Evolutionary conservation across 139 green algal genomes (phyloP), one percentile per base, ranked within the genome.

Genomic region (Volvox africanus): DNA sequence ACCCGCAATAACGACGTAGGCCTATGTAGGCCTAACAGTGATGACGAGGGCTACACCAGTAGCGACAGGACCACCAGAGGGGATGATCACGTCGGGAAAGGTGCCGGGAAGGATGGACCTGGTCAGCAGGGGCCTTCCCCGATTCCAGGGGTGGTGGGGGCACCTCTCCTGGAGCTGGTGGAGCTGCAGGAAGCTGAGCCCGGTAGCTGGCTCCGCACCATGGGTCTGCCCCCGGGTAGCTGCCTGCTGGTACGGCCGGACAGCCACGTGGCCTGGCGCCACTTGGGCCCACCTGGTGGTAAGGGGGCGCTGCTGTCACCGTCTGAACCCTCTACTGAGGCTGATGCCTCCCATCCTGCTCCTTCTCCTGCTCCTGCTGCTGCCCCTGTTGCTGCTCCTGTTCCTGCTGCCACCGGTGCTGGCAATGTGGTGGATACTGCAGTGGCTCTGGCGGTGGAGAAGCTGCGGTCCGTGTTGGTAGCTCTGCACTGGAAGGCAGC

Each of bases 231-330:
- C 37, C 22, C 61, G 21, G 91, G 80, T 19, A 92, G 79, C 18
- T 96, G 89, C 22, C 61, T 98, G n/a, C 65, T 98, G 69, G 95
- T 98, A 62, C 91, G 97, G 36, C 97, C 97, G 6, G 97, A 99
- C 91, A 97, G 96, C 0, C 97, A 99, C 88, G 93, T 99, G 33
- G 94, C 93, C 0, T 98, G 96, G 96, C 79, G 92, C 62, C 87
- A 86, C 76, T 6, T 82, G 32, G 87, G 87, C 5, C 76, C 87
- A 5, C 87, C 87, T 55, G 44, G 44, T 55, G 44, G 5, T 1
- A 37, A 37, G 62, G 0, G n/a, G 37, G 9, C 65, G 11, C 65
- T 12, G 32, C 22, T 37, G 21, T 28, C 61, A 2, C 36, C 79
- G 32, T 1, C 79, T 85, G 37, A 2, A 17, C 22, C 37, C 13